Conservation (phyloP, 2,329 filamentous ascomycete species). For the Dryadomyces quercivorus region DNA sequence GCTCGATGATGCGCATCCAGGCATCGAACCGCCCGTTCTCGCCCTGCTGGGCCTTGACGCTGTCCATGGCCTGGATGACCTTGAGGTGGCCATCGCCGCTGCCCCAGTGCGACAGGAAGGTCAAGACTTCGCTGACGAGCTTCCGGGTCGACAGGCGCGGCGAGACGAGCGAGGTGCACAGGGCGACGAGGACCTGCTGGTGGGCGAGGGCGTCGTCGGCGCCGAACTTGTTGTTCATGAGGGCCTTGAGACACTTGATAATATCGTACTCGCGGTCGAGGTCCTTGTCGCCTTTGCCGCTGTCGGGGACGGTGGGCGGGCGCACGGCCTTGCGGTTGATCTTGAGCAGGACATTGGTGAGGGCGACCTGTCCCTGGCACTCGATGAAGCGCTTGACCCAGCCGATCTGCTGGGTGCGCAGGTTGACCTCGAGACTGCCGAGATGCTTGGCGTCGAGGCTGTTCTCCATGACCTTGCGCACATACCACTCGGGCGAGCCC, state of each 20-base stretch:
- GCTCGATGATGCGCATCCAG: constrained; percentile 97
- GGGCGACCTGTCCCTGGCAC: constrained; percentile 88
- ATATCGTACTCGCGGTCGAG: constrained; percentile 93
- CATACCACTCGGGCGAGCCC: constrained; percentile 95
- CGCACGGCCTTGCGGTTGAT: constrained; percentile 78
- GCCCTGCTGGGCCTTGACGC: constrained; percentile 74
- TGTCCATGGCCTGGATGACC: constrained; percentile 85
- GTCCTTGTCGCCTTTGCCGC: constrained; percentile 56
- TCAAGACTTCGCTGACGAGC: constrained; percentile 89
- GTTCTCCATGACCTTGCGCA: constrained; percentile 93
- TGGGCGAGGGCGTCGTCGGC: constrained; percentile 89
- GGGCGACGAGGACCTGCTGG: constrained; percentile 77
- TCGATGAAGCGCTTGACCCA: constrained; percentile 97
- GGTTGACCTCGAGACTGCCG: constrained; percentile 83
- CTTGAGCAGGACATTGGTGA: constrained; percentile 87
- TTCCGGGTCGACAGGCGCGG: constrained; percentile 85
- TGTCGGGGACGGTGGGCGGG: constrained; percentile 53
- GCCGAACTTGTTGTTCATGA: constrained; percentile 99
- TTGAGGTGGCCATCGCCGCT: constrained; percentile 77
- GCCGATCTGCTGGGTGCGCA: constrained; percentile 90
- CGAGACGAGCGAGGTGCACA: constrained; percentile 78
- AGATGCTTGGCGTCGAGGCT: constrained; percentile 83
- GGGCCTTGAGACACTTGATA: constrained; percentile 88
- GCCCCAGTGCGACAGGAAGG: constrained; percentile 92
- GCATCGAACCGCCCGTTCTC: constrained; percentile 95